phyloP scores from a whole-genome alignment of 164 flowering plant species.

The Protea cynaroides region DNA sequence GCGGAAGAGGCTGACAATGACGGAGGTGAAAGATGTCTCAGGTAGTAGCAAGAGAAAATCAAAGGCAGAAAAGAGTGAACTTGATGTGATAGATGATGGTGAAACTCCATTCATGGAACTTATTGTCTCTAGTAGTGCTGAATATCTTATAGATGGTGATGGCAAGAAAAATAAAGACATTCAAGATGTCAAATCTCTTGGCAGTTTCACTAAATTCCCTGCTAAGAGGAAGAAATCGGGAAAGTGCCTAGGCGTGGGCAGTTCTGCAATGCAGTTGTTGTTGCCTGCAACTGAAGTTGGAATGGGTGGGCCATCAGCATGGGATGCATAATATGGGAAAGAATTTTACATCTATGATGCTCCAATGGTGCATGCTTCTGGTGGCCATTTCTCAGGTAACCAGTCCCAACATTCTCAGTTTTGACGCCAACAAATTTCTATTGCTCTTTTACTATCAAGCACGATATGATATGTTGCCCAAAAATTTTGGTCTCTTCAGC shows the following conservation, averaged over 20 bases:
- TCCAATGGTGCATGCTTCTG: background rate
- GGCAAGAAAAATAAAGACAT: conserved; percentile 15
- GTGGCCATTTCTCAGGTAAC: background rate
- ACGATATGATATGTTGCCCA: too few species aligned
- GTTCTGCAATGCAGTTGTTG: conserved; percentile 18
- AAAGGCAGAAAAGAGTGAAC: conserved; percentile 14
- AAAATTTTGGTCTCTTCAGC: too few species aligned
- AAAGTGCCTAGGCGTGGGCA: conserved; percentile 12
- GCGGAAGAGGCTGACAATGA: conserved; percentile 8
- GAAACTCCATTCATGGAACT: conserved; percentile 59
- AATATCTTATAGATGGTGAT: conserved; percentile 5
- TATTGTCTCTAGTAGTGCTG: conserved; percentile 18
- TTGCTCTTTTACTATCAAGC: background rate
- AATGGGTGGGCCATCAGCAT: conserved; percentile 74
- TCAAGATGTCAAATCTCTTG: conserved; percentile 14
- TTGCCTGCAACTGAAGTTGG: conserved; percentile 47
- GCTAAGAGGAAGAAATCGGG: conserved; percentile 42
- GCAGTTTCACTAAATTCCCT: conserved; percentile 26
- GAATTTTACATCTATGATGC: background rate
- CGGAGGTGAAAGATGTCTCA: conserved; percentile 13
- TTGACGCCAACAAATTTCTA: background rate
- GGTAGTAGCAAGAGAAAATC: conserved; percentile 1
- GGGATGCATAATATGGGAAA: conserved; percentile 35
- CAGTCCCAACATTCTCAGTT: background rate
- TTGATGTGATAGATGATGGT: conserved; percentile 52